These are phyloP conservation scores for Podospora anserina DNA, from an alignment of 495 filamentous ascomycete species.

Conservation along the genomic window DNA sequence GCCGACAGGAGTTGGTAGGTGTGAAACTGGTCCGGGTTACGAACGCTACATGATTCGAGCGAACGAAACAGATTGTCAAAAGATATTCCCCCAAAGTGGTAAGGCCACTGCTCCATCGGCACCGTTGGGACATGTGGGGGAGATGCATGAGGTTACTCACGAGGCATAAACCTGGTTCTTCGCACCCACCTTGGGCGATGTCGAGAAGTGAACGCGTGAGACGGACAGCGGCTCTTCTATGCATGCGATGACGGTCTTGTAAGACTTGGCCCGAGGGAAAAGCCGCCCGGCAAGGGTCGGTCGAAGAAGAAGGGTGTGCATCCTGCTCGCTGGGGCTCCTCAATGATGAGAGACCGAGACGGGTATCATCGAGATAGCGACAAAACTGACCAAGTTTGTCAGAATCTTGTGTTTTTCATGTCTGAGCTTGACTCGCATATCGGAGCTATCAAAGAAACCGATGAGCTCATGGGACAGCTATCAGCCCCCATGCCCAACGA, in stretches of 20 bases:
- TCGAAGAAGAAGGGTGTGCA: background rate
- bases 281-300: background rate
- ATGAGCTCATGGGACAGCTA: background rate
- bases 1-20: slow-evolving; percentile 58
- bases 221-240: background rate
- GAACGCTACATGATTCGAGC: slow-evolving; percentile 44
- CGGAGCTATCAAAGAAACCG: background rate
- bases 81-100: background rate
- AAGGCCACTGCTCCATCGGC: background rate
- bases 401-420: background rate
- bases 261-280: background rate
- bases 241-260: slow-evolving; percentile 5
- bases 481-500: background rate
- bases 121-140: background rate
- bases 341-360: background rate
- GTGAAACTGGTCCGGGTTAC: slow-evolving; percentile 57
- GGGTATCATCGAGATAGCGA: background rate
- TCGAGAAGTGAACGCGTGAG: slow-evolving; percentile 29
- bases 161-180: slow-evolving; percentile 47
- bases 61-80: background rate
- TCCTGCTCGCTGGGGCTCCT: background rate
- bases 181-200: slow-evolving; percentile 26
- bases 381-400: background rate
- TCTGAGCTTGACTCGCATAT: background rate
- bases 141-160: slow-evolving; percentile 32